Conservation (phyloP, 2,329 filamentous ascomycete species). For the Capronia coronata region DNA sequence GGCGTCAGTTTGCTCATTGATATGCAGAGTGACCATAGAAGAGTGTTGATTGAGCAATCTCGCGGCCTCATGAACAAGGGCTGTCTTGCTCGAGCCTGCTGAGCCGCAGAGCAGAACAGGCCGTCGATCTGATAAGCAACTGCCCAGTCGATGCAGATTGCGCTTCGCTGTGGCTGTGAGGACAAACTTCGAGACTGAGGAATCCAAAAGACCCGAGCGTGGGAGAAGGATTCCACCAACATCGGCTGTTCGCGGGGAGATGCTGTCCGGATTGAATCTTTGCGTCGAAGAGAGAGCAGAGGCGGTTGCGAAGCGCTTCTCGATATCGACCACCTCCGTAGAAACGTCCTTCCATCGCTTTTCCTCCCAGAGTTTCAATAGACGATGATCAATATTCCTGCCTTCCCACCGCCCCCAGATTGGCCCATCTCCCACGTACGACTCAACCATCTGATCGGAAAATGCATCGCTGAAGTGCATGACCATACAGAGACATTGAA, state of each 20-base stretch:
- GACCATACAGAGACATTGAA: conserved; percentile 72
- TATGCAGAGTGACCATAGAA: conserved; percentile 83
- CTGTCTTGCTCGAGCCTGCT: conserved; percentile 85
- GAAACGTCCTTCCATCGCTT: conserved; percentile 42
- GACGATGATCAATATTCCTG: conserved; percentile 67
- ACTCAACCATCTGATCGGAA: conserved; percentile 62
- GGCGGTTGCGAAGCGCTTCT: conserved; percentile 23
- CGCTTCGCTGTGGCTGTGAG: conserved; percentile 63
- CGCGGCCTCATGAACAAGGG: conserved; percentile 74
- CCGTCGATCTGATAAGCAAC: conserved; percentile 57
- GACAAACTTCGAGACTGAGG: conserved; percentile 51
- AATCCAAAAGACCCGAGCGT: conserved; percentile 48
- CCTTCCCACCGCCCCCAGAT: conserved; percentile 71
- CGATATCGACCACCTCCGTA: conserved; percentile 50
- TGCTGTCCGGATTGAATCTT: conserved; percentile 29
- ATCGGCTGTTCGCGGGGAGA: conserved; percentile 57
- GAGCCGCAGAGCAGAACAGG: conserved; percentile 77
- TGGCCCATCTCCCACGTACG: conserved; percentile 58
- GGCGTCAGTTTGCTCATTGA: conserved; percentile 97
- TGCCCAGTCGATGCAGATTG: conserved; percentile 66
- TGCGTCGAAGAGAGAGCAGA: conserved; percentile 25
- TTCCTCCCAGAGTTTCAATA: conserved; percentile 61
- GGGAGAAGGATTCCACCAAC: conserved; percentile 65
- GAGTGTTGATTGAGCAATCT: conserved; percentile 69
- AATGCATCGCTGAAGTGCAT: conserved; percentile 74